Base-by-base conservation (phyloP, 2,329 filamentous ascomycete genomes). In the Aspergillus cejpii region DNA sequence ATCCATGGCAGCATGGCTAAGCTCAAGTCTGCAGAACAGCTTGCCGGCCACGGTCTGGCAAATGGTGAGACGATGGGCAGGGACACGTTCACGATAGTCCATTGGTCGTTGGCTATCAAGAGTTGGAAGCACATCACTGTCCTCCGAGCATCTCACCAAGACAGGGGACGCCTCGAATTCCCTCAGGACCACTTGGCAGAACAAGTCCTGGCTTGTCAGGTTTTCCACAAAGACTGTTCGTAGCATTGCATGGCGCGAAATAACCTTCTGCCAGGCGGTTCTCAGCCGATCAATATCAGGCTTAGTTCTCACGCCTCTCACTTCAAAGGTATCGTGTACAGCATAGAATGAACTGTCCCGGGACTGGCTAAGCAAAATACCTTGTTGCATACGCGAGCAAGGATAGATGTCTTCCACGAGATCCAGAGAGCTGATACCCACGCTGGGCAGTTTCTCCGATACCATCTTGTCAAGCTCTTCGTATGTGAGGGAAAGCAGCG, bases 1-100 rank as follows among this genome's bases (percentile, higher is more conserved):
- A 56, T 78, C 75, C 61, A 72, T 74, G 23, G 74, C 70, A 7
- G 69, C 71, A 50, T 78, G 75, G 49, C 70, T 77, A 14, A 78
- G 60, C 43, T 78, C 74, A 10, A 77, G 57, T 29, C 71, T 70
- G 33, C 70, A 69, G 51, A 71, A 72, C 0, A 74, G 45, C 36
- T 59, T 61, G 10, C 59, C 58, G 1, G 52, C 49, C 3, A 56
- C 56, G 7, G 69, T 72, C 51, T 69, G 64, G 43, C 70, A 74
- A 24, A 75, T 63, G 0, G 64, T 71, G 37, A 76, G 64, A 4
- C 67, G 66, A 53, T 77, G 70, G 21, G 73, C 67, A 3, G 74
- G 67, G 7, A 62, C 48, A 4, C 45, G 37, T 6, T 58, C 43
- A 19, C 53, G 53, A 38, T 65, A 62, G 2, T 53, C 34, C 37